Evolutionary conservation across 805 yeast genomes (phyloP), one percentile per base, ranked within the genome.

Genomic region (Candida germanica): DNA sequence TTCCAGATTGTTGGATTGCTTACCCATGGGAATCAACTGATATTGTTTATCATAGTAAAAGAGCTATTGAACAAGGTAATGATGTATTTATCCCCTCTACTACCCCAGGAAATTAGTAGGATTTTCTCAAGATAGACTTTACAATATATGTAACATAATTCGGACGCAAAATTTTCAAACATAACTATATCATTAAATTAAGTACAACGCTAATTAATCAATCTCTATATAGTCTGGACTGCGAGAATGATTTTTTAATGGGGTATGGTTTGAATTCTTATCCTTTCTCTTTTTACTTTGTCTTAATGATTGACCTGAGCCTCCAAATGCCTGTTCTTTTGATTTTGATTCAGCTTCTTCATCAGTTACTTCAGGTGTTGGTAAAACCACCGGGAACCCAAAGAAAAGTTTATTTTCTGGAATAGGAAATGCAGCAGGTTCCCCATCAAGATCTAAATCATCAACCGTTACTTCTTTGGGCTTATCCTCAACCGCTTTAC

Each of bases 391-490:
- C 0, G 98, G 97, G 56, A 81, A 93, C 1, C 99, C 99, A 57
- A 93, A 89, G 54, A 93, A 93, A 10, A 93, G 67, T 58, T 87
- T 91, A 16, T 95, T 95, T 26, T 75, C 83, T 0, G 96, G 94
- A 27, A 93, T 64, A 5, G 68, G 60, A 37, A 93, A 64, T 7
- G 88, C 84, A 2, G 78, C 84, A 0, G 95, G 85, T 4, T 79
- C 75, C 0, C 83, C 85, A 35, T 73, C 62, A 6, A 78, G 64
- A 38, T 74, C 75, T 27, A 79, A 51, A 36, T 66, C 66, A 16
- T 66, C 69, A 11, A 71, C 56, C 15, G 65, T 60, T 38, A 69
- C 46, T 6, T 46, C 47, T 29, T 53, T 55, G 6, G 38, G 31
- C 5, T 41, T 38, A 4, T 47, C 43, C 18, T 57, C 58, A 0